phyloP scores from a whole-genome alignment of 768 basidiomycete genomes.

The Mycena venus region DNA sequence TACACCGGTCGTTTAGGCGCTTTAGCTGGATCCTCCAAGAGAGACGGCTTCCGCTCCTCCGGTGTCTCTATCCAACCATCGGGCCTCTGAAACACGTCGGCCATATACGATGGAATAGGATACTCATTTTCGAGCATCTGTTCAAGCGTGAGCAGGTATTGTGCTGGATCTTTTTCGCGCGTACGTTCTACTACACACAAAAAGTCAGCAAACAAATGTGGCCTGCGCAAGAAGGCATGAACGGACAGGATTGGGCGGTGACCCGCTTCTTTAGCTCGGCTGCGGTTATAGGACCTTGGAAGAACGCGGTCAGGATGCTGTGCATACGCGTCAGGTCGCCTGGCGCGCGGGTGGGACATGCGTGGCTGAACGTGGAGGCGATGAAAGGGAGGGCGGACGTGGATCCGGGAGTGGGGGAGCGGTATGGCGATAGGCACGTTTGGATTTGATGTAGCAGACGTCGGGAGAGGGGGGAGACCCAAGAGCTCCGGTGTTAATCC shows the following conservation, averaged over 20 bases:
- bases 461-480: conserved; percentile 77
- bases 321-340: conserved; percentile 91
- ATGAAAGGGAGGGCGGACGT: conserved; percentile 71
- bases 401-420: conserved; percentile 43
- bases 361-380: conserved; percentile 88
- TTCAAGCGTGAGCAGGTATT: conserved; percentile 81
- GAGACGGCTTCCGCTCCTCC: conserved; percentile 48
- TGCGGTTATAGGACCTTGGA: conserved; percentile 82
- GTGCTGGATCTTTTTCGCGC: conserved; percentile 73
- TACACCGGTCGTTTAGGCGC: conserved; percentile 66
- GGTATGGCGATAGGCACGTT: conserved; percentile 68
- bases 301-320: conserved; percentile 85
- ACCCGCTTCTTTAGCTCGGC: conserved; percentile 84
- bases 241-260: conserved; percentile 55
- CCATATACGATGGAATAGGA: conserved; percentile 87
- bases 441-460: conserved; percentile 71
- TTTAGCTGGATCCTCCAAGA: conserved; percentile 46
- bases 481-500: conserved; percentile 86
- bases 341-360: conserved; percentile 92
- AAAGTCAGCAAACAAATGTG: conserved; percentile 16
- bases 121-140: conserved; percentile 98
- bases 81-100: conserved; percentile 74
- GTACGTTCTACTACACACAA: conserved; percentile 65
- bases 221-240: background rate
- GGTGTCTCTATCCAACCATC: conserved; percentile 90